These are phyloP conservation scores for Sporothrix variecibatus DNA, from an alignment of 2,329 filamentous ascomycete species.

Conservation along the genomic window DNA sequence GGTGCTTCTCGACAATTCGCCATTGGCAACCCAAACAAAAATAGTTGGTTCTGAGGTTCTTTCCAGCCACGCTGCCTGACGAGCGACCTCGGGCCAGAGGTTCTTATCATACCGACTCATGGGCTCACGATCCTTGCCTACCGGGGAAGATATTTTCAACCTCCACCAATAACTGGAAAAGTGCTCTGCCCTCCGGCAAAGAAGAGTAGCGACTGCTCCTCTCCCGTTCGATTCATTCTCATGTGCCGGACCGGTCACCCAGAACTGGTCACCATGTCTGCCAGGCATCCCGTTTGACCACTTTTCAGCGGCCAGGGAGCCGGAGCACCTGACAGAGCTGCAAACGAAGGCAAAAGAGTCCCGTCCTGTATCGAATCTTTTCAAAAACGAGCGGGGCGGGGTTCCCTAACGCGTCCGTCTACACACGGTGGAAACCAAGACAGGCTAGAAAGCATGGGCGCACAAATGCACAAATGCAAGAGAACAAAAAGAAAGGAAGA, in stretches of 20 bases:
- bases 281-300: conserved; percentile 36
- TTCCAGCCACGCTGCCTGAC: conserved; percentile 70
- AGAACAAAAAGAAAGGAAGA: neutral
- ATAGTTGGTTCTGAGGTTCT: conserved; percentile 44
- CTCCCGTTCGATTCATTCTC: conserved; percentile 30
- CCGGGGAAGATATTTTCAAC: conserved; percentile 35
- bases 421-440: neutral
- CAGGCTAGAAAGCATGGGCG: conserved; percentile 9
- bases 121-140: conserved; percentile 62
- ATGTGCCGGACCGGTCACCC: conserved; percentile 49
- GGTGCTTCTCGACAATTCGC: conserved; percentile 33
- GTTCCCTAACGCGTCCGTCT: neutral
- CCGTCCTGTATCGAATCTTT: neutral
- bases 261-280: conserved; percentile 35
- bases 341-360: conserved; percentile 20
- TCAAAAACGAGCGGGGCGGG: conserved; percentile 1
- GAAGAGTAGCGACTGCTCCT: conserved; percentile 28
- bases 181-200: conserved; percentile 39
- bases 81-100: conserved; percentile 71
- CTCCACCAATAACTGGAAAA: conserved; percentile 56
- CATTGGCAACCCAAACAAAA: conserved; percentile 24
- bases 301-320: conserved; percentile 54
- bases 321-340: conserved; percentile 26
- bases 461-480: neutral
- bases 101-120: conserved; percentile 79